phyloP scores from a whole-genome alignment of 1,284 basidiomycete genomes.

The Pseudomicrostroma phylloplanum region DNA sequence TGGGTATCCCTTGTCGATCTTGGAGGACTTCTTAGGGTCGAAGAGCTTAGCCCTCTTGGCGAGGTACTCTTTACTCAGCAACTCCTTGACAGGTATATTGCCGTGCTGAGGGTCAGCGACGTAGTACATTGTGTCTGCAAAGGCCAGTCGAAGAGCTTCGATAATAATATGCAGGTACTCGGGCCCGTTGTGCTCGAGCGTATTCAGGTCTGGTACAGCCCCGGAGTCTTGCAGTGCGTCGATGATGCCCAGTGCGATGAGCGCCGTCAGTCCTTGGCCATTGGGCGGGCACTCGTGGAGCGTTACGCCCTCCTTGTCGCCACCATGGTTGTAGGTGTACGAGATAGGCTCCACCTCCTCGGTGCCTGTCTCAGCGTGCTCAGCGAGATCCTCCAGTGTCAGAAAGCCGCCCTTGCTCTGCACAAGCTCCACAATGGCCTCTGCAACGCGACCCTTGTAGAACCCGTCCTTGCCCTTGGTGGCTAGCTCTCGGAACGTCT shows the following conservation, averaged over 20 bases:
- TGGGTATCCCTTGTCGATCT: conserved; percentile 70
- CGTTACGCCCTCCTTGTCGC: conserved; percentile 60
- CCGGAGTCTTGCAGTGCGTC: conserved; percentile 74
- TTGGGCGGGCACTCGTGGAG: conserved; percentile 75
- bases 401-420: conserved; percentile 78
- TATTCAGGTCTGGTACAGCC: conserved; percentile 63
- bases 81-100: conserved; percentile 59
- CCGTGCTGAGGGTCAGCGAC: conserved; percentile 76
- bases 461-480: conserved; percentile 80
- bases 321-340: conserved; percentile 66
- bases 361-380: conserved; percentile 59
- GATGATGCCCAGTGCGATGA: conserved; percentile 84
- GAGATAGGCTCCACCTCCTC: conserved; percentile 79
- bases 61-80: conserved; percentile 65
- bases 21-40: conserved; percentile 61
- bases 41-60: conserved; percentile 72
- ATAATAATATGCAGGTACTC: conserved; percentile 83
- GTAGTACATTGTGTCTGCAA: conserved; percentile 75
- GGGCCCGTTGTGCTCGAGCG: conserved; percentile 78
- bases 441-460: conserved; percentile 80
- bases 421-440: conserved; percentile 71
- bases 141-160: conserved; percentile 69
- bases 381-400: conserved; percentile 77
- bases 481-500: conserved; percentile 73
- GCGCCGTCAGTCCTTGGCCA: conserved; percentile 88